phyloP scores from a whole-genome alignment of 108 stramenopile species.

The Pseudonitzschia pungens region DNA sequence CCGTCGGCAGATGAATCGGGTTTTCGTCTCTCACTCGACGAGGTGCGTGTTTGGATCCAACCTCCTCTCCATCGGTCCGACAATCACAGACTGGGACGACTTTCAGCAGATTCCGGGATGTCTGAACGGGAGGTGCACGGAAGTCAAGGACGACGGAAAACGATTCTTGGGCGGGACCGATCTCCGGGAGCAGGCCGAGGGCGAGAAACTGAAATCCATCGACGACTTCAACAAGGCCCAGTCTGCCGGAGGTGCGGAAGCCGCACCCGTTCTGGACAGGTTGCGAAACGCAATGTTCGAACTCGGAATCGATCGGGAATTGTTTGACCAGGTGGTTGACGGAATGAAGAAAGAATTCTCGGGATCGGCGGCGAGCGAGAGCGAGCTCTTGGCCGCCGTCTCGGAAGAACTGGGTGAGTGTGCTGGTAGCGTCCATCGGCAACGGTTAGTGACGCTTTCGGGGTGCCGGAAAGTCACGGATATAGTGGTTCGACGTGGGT shows the following conservation, averaged over 20 bases:
- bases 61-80: neutral
- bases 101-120: conserved; percentile 86
- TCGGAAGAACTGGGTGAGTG: conserved; percentile 52
- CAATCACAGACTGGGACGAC: conserved; percentile 65
- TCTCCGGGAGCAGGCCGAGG: conserved; percentile 60
- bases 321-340: conserved; percentile 81
- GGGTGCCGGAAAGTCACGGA: too few relatives aligned
- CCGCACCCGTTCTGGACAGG: conserved; percentile 75
- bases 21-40: neutral
- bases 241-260: conserved; percentile 73
- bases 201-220: conserved; percentile 64
- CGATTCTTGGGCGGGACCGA: conserved; percentile 85
- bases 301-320: conserved; percentile 76
- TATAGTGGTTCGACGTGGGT: too few relatives aligned
- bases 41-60: neutral
- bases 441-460: too few relatives aligned
- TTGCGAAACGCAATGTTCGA: conserved; percentile 62
- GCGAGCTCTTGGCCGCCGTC: conserved; percentile 61
- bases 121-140: conserved; percentile 69
- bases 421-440: too few relatives aligned
- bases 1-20: neutral
- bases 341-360: conserved; percentile 62
- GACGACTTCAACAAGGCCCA: conserved; percentile 84
- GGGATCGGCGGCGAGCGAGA: conserved; percentile 26
- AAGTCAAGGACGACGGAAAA: conserved; percentile 60